Evolutionary conservation across 169 alveolate species (phyloP).

Genomic region (Miamiensis avidus): DNA sequence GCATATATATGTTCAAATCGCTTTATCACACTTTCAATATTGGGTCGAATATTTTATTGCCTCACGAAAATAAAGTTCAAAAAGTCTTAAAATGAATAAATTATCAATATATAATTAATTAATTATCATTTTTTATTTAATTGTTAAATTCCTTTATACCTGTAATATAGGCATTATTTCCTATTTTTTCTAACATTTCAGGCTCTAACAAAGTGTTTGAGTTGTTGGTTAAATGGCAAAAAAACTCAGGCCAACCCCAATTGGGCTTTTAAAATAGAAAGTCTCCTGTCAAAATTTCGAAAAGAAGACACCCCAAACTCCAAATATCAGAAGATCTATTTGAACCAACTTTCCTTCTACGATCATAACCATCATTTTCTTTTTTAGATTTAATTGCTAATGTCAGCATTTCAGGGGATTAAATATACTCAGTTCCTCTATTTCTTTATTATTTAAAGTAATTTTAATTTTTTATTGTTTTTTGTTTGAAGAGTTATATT

Average conservation of each 20-base stretch:
- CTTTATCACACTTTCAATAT: constrained; percentile 81
- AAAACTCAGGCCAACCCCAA: constrained; percentile 49
- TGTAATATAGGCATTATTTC: constrained; percentile 77
- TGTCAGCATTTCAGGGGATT: constrained; percentile 92
- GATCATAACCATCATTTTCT: constrained; percentile 85
- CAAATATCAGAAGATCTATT: constrained; percentile 92
- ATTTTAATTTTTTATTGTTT: no score
- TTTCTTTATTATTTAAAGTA: constrained; percentile 29
- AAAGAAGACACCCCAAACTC: constrained; percentile 92
- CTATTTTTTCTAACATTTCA: constrained; percentile 68
- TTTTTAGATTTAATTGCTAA: constrained; percentile 77
- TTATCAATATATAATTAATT: no score
- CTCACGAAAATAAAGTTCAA: constrained; percentile 83
- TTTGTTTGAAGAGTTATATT: no score
- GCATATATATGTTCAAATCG: constrained; percentile 90
- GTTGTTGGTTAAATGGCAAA: constrained; percentile 57
- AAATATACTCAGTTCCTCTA: constrained; percentile 91
- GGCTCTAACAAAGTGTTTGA: constrained; percentile 69
- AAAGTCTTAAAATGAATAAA: constrained; percentile 59
- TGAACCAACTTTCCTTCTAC: constrained; percentile 89
- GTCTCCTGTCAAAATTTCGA: constrained; percentile 92
- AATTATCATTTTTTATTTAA: no score
- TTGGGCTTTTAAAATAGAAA: constrained; percentile 75
- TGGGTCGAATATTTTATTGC: constrained; percentile 85
- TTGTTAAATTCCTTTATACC: background rate